Evolutionary conservation across 495 filamentous ascomycete species (phyloP).

Genomic region (Trichocladium uniseriatum): DNA sequence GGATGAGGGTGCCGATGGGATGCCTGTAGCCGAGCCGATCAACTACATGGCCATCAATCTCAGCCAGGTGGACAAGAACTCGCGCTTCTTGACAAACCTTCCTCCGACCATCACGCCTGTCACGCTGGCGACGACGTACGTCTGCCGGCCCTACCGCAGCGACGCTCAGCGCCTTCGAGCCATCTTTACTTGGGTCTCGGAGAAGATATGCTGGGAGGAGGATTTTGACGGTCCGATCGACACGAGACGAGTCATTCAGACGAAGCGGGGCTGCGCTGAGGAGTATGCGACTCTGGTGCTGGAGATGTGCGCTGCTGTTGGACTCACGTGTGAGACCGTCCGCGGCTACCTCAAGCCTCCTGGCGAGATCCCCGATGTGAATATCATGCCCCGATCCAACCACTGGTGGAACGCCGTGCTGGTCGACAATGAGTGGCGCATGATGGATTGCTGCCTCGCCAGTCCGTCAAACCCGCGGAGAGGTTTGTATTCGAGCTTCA

Average conservation of each 20-base stretch:
- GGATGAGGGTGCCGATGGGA: conserved; percentile 79
- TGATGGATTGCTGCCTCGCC: conserved; percentile 91
- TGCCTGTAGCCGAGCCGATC: conserved; percentile 70
- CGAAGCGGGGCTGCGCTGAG: conserved; percentile 74
- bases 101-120: conserved; percentile 80
- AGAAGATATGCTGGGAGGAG: conserved; percentile 95
- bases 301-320: conserved; percentile 91
- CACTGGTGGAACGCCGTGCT: conserved; percentile 98
- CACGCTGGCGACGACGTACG: conserved; percentile 79
- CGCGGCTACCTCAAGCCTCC: conserved; percentile 84
- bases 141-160: conserved; percentile 90
- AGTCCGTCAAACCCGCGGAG: conserved; percentile 81
- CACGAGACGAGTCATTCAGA: conserved; percentile 70
- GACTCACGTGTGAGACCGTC: conserved; percentile 75
- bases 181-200: conserved; percentile 94
- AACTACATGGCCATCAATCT: conserved; percentile 76
- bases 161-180: conserved; percentile 88
- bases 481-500: conserved; percentile 61
- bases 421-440: conserved; percentile 89
- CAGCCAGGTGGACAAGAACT: conserved; percentile 85
- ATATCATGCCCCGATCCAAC: conserved; percentile 68
- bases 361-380: conserved; percentile 71
- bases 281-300: conserved; percentile 81
- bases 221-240: conserved; percentile 74
- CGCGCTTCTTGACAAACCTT: conserved; percentile 81